Percentiles rank a stretch among this genome's conserved stretches.
Conservation (phyloP, 805 yeast species). For the Suhomyces prunicola region DNA sequence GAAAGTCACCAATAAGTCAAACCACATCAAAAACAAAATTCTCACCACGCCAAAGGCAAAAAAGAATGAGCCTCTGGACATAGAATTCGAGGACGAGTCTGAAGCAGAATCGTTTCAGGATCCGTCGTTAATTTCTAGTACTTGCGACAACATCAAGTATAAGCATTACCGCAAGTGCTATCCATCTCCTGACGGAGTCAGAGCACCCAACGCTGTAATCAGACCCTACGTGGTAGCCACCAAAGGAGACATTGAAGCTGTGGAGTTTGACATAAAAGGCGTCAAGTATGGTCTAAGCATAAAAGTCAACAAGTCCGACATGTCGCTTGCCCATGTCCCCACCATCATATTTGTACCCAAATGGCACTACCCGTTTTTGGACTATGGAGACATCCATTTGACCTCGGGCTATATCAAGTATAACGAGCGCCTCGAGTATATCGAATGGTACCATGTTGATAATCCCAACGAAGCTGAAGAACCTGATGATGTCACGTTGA, state of each 20-base stretch:
- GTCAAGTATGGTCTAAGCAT: conserved; percentile 35
- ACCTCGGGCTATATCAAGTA: conserved; percentile 57
- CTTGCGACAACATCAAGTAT: conserved; percentile 19
- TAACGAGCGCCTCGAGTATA: conserved; percentile 48
- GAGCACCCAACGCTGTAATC: conserved; percentile 71
- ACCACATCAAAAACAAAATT: not conserved
- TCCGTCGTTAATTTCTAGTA: conserved; percentile 21
- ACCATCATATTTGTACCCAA: conserved; percentile 68
- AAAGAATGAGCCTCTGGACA: not conserved
- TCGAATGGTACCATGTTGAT: conserved; percentile 68
- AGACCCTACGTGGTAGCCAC: conserved; percentile 73
- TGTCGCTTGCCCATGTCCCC: conserved; percentile 41
- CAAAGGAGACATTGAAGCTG: conserved; percentile 52
- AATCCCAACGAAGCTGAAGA: conserved; percentile 10
- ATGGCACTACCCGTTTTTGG: conserved; percentile 59
- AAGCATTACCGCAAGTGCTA: conserved; percentile 33
- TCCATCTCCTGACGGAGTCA: conserved; percentile 56
- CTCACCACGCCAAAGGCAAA: not conserved
- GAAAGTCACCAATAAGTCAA: conserved; percentile 1
- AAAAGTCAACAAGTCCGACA: not conserved
- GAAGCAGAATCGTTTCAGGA: conserved; percentile 18
- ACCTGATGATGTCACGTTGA: conserved; percentile 3
- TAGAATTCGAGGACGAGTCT: conserved; percentile 2
- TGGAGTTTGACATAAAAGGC: conserved; percentile 56
- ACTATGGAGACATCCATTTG: conserved; percentile 46